A percentile compares a stretch with the other conserved stretches of the same genome.
Evolutionary conservation across 768 basidiomycete species (phyloP).

Genomic region (Suillus spraguei): DNA sequence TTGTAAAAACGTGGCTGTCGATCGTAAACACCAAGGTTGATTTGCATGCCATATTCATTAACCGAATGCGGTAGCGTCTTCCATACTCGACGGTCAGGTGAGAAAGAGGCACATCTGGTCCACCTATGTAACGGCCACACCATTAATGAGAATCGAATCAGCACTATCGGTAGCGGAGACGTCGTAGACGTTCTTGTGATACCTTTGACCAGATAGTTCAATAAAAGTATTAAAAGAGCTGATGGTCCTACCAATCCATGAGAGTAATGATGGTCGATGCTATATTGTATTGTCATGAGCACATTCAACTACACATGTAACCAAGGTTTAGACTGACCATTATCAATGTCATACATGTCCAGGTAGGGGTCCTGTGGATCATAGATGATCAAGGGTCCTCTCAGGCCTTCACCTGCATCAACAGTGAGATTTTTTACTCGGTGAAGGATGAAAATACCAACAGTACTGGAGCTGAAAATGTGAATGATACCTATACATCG

Average conservation of each 20-base stretch:
- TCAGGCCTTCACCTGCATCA: conserved; percentile 14
- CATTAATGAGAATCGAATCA: conserved; percentile 42
- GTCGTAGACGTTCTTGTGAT: conserved; percentile 12
- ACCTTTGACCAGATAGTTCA: conserved; percentile 13
- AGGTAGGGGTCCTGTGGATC: conserved; percentile 34
- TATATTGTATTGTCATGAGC: conserved; percentile 8
- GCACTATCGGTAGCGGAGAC: conserved; percentile 15
- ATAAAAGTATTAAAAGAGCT: background rate
- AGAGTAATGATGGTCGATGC: conserved; percentile 37
- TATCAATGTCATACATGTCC: conserved; percentile 37
- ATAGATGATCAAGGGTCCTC: conserved; percentile 40
- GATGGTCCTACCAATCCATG: conserved; percentile 23
- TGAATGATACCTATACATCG: conserved; percentile 26
- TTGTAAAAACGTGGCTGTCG: conserved; percentile 26
- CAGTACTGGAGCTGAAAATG: conserved; percentile 50
- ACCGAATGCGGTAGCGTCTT: conserved; percentile 40
- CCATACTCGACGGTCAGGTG: conserved; percentile 36
- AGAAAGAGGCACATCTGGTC: conserved; percentile 26
- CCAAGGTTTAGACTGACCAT: conserved; percentile 15
- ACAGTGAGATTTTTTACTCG: background rate
- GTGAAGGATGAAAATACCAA: background rate
- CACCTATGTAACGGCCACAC: conserved; percentile 31
- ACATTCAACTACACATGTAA: background rate
- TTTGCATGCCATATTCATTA: conserved; percentile 38
- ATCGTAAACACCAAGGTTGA: conserved; percentile 28